Base-by-base conservation (phyloP, 176 grass and related monocot species). In the Echinochloa phyllopogon region DNA sequence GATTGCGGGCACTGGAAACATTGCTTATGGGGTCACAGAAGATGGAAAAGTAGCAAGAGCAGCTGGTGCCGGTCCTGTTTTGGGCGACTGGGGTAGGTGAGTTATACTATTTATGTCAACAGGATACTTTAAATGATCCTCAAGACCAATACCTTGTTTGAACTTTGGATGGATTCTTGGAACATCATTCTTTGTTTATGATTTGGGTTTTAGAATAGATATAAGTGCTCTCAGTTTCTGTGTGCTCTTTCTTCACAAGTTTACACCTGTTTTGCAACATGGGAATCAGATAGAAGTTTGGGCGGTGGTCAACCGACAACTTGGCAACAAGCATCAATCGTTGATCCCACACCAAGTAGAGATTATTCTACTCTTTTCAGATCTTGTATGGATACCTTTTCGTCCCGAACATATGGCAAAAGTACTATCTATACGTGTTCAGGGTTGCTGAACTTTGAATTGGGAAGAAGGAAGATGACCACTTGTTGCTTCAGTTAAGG, bases 71-170 rank as follows among this genome's bases (percentile, higher is more conserved):
- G 96, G 96, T 36, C 96, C 96, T 44, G 81, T 96, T 87, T 92
- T 99, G 78, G 96, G 96, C 13, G 96, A 99, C 84, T 99, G 89
- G 93, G 96, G 96, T 78, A 96, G 96, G 96, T 99, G 68, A 87
- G 86, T 86, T 82, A 44, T 42, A 45, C 29, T 59, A 27, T 52
- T 55, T 71, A 39, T 72, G 55, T 40, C 8, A 38, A 76, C 53
- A 48, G n/a, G n/a, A 41, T 76, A 17, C 29, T 25, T 44, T 73
- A 65, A 57, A 18, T 36, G 58, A 78, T 40, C 47, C n/a, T 40
- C 8, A 59, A 68, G 33, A 68, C 21, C 44, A 45, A 52, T 53
- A 16, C 52, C 42, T 60, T 77, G 10, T 71, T 80, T 25, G 23
- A 86, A 64, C 37, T 67, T 40, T 68, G 38, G 40, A 8, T 49